Evolutionary conservation across 768 basidiomycete genomes (phyloP).

Genomic region (Russula olivacea): DNA sequence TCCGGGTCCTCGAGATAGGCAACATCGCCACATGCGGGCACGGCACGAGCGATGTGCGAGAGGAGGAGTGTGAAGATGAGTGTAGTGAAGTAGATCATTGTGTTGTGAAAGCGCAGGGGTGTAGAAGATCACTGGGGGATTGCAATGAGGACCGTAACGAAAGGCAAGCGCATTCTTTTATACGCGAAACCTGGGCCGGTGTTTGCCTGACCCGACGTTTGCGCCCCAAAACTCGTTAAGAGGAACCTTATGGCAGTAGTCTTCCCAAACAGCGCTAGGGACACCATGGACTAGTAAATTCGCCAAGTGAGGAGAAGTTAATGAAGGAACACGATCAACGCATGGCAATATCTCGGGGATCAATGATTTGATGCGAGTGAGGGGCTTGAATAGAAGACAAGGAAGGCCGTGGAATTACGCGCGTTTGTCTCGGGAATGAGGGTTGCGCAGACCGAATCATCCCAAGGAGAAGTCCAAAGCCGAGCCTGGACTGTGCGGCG

Average conservation of each 20-base stretch:
- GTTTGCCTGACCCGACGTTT: not conserved
- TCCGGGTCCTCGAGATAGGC: not conserved
- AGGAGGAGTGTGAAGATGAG: conserved; percentile 2
- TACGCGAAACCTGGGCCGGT: not conserved
- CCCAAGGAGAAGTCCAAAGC: too few relatives aligned
- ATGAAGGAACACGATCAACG: not conserved
- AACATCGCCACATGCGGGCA: not conserved
- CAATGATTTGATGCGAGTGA: too few relatives aligned
- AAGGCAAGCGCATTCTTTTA: not conserved
- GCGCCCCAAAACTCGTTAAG: not conserved
- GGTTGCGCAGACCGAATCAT: too few relatives aligned
- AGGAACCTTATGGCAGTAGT: not conserved
- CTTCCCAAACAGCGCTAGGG: too few relatives aligned
- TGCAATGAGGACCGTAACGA: not conserved
- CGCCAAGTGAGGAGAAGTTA: too few relatives aligned
- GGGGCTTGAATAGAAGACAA: too few relatives aligned
- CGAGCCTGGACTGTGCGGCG: too few relatives aligned
- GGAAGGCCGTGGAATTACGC: too few relatives aligned
- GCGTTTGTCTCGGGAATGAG: too few relatives aligned
- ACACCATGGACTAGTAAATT: too few relatives aligned
- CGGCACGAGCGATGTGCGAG: not conserved
- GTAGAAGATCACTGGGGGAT: not conserved
- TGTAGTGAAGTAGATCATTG: not conserved
- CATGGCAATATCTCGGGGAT: too few relatives aligned
- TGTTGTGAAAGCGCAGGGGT: not conserved